Evolutionary conservation across 768 basidiomycete species (phyloP), one percentile per base, ranked within the genome.

Genomic region (Cystoderma amianthinum): DNA sequence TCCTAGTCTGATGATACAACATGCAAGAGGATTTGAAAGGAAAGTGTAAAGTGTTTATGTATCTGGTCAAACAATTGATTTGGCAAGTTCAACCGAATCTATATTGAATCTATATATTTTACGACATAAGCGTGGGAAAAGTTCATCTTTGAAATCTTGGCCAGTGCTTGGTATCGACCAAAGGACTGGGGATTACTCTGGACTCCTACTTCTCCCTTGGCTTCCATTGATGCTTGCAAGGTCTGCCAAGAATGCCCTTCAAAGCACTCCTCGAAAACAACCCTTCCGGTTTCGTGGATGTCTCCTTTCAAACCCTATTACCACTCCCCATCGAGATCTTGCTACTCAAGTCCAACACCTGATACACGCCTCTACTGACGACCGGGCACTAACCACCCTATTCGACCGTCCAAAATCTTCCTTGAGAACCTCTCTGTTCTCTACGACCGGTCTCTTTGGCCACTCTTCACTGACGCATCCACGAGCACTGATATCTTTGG

Each of bases 391-490:
- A 47, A 69, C 81, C 43, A 64, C 76, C 12, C 72, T 85, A 44
- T 89, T 90, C 58, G 87, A 91, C 64, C 70, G 72, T 24, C 83
- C 85, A 4, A 67, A 48, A 41, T 60, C 51, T 42, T 51, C 51
- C 11, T 60, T 61, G 25, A 59, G 60, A 32, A 50, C 62, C 3
- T 67, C 72, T 6, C 63, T 72, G 2, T 62, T 76, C 19, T 62
- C 71, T 4, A 61, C 72, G 2, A 85, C 86, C 2, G 96, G 96
- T 17, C 74, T 98, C 24, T 98, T 99, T 59, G 78, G 79, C 12
- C 88, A 96, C 48, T 71, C 78, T 0, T 68, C 76, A 13, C 72
- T 99, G 24, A 78, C 74, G 3, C 64, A 78, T 19, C 90, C 94
- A 0, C 56, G 69, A 1, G 76, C 79, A 17, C 80, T 98, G 36